phyloP scores from a whole-genome alignment of 805 yeast species.

The Teunomyces kruisii region DNA sequence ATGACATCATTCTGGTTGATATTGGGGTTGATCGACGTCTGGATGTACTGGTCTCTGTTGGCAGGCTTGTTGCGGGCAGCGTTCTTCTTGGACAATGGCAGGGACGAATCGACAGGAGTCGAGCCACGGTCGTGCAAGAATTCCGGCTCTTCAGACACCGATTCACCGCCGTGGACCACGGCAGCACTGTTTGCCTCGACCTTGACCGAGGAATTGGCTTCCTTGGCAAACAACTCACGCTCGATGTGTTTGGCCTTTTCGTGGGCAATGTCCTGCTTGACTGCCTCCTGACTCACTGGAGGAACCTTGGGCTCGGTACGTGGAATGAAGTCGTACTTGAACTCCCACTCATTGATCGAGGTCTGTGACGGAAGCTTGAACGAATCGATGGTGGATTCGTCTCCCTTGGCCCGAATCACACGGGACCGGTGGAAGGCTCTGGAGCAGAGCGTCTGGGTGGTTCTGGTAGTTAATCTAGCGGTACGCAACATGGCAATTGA shows the following conservation, averaged over 20 bases:
- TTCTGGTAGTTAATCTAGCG: neutral
- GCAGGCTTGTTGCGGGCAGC: constrained; percentile 25
- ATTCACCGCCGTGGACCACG: constrained; percentile 45
- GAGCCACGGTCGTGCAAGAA: constrained; percentile 38
- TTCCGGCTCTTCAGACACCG: constrained; percentile 38
- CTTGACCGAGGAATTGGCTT: constrained; percentile 34
- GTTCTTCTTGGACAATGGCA: constrained; percentile 8
- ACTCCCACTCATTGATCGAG: constrained; percentile 50
- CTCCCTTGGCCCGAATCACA: constrained; percentile 47
- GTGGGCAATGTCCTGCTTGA: constrained; percentile 49
- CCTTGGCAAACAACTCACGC: constrained; percentile 35
- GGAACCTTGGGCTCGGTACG: constrained; percentile 44
- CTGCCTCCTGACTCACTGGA: constrained; percentile 47
- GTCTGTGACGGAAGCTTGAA: constrained; percentile 50
- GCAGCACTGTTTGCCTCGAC: constrained; percentile 45
- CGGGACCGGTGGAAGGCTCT: constrained; percentile 7
- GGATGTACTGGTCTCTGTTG: constrained; percentile 41
- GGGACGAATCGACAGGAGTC: constrained; percentile 31
- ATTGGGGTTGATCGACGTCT: constrained; percentile 40
- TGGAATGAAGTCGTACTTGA: constrained; percentile 46
- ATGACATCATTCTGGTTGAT: constrained; percentile 37
- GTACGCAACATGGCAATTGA: constrained; percentile 8
- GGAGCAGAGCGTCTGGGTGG: neutral
- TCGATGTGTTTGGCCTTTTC: constrained; percentile 38
- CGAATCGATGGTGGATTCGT: constrained; percentile 56